Conservation (phyloP, 192 early-diverging fungal genomes). For the Powellomyces hirtus region DNA sequence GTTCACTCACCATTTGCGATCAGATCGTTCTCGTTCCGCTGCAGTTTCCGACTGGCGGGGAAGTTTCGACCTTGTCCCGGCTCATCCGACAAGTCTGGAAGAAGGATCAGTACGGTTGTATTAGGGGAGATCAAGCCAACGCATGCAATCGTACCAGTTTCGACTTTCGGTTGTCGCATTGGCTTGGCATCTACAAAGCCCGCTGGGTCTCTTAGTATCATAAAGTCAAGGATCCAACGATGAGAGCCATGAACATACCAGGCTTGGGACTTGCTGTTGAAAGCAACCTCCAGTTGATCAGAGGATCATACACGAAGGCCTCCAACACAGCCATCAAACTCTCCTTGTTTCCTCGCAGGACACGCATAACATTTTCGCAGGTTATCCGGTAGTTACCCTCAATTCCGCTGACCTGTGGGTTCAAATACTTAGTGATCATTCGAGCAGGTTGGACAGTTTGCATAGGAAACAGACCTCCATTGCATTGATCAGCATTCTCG, state of each 20-base stretch:
- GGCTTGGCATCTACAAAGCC: slow-evolving; percentile 21
- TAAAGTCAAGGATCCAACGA: background rate
- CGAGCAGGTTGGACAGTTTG: background rate
- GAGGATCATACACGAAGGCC: slow-evolving; percentile 95
- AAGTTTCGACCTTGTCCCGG: slow-evolving; percentile 29
- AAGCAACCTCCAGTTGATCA: slow-evolving; percentile 87
- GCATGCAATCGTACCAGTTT: slow-evolving; percentile 33
- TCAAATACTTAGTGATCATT: background rate
- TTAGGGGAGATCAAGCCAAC: background rate
- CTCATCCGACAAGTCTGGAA: slow-evolving; percentile 37
- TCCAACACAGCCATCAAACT: slow-evolving; percentile 97
- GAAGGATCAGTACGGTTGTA: background rate
- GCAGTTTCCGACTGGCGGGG: slow-evolving; percentile 47
- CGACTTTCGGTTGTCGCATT: slow-evolving; percentile 29
- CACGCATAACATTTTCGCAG: slow-evolving; percentile 94
- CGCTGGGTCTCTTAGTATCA: too few species aligned
- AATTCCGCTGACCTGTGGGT: slow-evolving; percentile 68
- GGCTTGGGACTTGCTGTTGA: slow-evolving; percentile 48
- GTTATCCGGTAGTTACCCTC: slow-evolving; percentile 96
- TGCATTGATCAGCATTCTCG: slow-evolving; percentile 94
- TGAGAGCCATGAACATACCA: too few species aligned
- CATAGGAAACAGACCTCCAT: slow-evolving; percentile 76
- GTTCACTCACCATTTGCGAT: slow-evolving; percentile 35
- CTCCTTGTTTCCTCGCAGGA: slow-evolving; percentile 91
- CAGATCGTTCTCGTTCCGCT: slow-evolving; percentile 51